Evolutionary conservation across 495 filamentous ascomycete genomes (phyloP), one percentile per base, ranked within the genome.

Genomic region (Podospora anserina): DNA sequence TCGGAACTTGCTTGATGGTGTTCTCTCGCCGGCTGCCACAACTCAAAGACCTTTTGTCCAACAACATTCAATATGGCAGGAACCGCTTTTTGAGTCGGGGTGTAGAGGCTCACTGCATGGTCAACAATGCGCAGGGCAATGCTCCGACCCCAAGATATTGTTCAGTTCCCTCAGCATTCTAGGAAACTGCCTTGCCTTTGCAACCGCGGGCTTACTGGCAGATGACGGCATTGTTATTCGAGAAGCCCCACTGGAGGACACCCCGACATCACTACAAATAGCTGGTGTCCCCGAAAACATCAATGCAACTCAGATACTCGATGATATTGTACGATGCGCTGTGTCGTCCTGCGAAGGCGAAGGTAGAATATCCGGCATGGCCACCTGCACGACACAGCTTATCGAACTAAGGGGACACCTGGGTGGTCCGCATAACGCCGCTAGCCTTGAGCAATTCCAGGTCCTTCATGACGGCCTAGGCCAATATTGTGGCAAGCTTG

Each of bases 291-390:
- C 55, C 0, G 55, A 58, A 9, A 58, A 58, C 55, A 18, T 66
- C 30, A 66, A 66, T 20, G 64, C 23, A 32, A 34, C 54, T 32
- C 28, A 32, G 27, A 28, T 66, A 16, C 54, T 66, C 9, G 19
- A 18, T 5, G 53, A 27, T 34, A 16, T 59, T 19, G 53, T 66
- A 16, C 20, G 26, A 34, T 66, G 64, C 13, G 64, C 64, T 13
- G 64, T 66, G n/a, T 19, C 55, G 16, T 66, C 64, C 34, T 66
- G 64, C 20, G 4, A 30, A 20, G 19, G 30, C 3, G 30, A 34
- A n/a, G n/a, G n/a, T 26, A 58, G 55, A 9, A 20, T 23, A 16
- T 49, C 28, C 19, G 26, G 27, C n/a, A 16, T 57, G 15, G 54
- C 44, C 27, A 20, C 23, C 15, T 59, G 64, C 28, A 19, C 64